These are phyloP conservation scores for Yarrowia phangngaensis DNA, from an alignment of 805 yeast genomes.

Conservation along the genomic window DNA sequence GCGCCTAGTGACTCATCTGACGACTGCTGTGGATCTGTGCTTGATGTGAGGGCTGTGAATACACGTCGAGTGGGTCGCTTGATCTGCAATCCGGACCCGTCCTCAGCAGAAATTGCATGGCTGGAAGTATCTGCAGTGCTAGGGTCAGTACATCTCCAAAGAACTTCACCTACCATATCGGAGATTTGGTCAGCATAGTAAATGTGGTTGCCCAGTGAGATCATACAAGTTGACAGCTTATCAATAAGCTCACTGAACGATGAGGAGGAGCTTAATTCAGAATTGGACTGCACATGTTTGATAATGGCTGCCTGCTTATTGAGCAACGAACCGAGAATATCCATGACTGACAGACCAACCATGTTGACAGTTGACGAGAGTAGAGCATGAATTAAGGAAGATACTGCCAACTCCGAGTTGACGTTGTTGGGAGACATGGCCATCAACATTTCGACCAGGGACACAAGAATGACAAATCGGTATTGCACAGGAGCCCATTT, in stretches of 20 bases:
- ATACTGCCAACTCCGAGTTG: slow-evolving; percentile 36
- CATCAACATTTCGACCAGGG: slow-evolving; percentile 41
- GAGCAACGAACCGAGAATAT: slow-evolving; percentile 53
- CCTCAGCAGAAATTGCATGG: slow-evolving; percentile 11
- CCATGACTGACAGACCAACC: slow-evolving; percentile 83
- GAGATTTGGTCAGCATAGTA: slow-evolving; percentile 83
- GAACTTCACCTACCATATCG: slow-evolving; percentile 71
- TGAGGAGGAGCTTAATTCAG: slow-evolving; percentile 21
- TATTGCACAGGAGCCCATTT: slow-evolving; percentile 78
- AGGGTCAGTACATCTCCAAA: slow-evolving; percentile 34
- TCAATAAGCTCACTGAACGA: slow-evolving; percentile 37
- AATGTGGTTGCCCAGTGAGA: slow-evolving; percentile 68
- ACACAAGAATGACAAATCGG: slow-evolving; percentile 59
- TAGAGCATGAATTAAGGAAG: slow-evolving; percentile 44
- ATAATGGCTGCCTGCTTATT: slow-evolving; percentile 35
- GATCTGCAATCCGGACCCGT: slow-evolving; percentile 27
- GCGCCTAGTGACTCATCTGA: slow-evolving; percentile 24
- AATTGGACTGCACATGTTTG: slow-evolving; percentile 28
- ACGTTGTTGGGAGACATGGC: slow-evolving; percentile 30
- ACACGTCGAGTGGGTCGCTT: slow-evolving; percentile 24
- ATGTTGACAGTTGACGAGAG: slow-evolving; percentile 75
- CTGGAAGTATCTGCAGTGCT: slow-evolving; percentile 11
- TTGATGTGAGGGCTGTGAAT: slow-evolving; percentile 2
- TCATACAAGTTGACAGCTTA: slow-evolving; percentile 56
- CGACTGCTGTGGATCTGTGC: not conserved